Base-by-base conservation (phyloP, 2,329 filamentous ascomycete genomes). In the Helicocarpus griseus region DNA sequence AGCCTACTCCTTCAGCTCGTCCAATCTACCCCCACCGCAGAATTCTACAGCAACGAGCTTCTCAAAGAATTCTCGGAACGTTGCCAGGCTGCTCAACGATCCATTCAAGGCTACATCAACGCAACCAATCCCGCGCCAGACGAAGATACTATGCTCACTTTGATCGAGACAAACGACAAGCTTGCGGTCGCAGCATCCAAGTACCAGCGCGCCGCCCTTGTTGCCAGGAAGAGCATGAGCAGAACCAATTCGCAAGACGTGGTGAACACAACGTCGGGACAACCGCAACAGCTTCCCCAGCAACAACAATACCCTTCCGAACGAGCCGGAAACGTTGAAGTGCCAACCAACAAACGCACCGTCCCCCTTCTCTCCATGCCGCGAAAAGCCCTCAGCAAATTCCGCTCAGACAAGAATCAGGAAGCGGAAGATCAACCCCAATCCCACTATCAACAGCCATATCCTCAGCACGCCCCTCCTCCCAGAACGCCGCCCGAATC, bases 161-260 rank as follows among this genome's bases (percentile, higher is more conserved):
- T 98, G 55, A 95, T 98, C 62, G 89, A 96, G 68, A 93, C 89
- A 13, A 95, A 95, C 65, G 93, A 97, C 68, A 86, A 91, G 64
- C 76, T 98, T 28, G 87, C 88, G 54, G 81, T 87, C 41, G 85
- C 90, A 0, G 76, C 91, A 38, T 93, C 83, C 57, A 83, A 89
- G 64, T 88, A 96, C 67, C 88, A 95, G 68, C 82, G 89, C 50
- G 85, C 89, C 8, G 73, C 94, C 38, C 72, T 84, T 5, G 72
- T 77, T 54, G 81, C 80, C 7, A 73, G 81, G 43, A 74, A 77
- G 50, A 56, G 59, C 21, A 22, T 53, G 28, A 50, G 55, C 7
- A 31, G 45, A 24, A 46, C 36, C 4, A 24, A 50, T 5, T 28
- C 53, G 4, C 36, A 38, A 13, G 13, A 26, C 3, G n/a, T 2